Percentiles rank a stretch among this genome's conserved stretches.
Evolutionary conservation across 805 yeast genomes (phyloP).

Genomic region (Cyberlindnera samutprakarnensis): DNA sequence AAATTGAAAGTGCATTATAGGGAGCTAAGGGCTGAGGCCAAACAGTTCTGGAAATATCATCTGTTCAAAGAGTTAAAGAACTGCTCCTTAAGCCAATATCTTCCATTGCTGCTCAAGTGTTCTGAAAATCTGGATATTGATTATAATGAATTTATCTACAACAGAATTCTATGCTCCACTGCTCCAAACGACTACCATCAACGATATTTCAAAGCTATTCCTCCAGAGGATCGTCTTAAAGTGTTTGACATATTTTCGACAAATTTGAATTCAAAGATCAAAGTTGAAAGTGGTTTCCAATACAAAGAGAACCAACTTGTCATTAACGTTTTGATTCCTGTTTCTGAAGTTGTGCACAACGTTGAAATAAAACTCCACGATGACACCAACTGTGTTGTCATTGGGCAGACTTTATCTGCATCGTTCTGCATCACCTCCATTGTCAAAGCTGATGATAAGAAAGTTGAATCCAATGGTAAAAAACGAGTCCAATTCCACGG

Average conservation of each 20-base stretch:
- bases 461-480: conserved; percentile 3
- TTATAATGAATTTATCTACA: conserved; percentile 3
- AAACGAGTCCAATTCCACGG: conserved; percentile 19
- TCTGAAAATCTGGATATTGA: conserved; percentile 5
- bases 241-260: background rate
- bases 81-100: conserved; percentile 11
- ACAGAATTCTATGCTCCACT: background rate
- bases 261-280: background rate
- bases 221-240: background rate
- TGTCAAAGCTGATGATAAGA: conserved; percentile 12
- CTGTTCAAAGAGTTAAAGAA: conserved; percentile 10
- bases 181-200: background rate
- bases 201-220: background rate
- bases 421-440: conserved; percentile 31
- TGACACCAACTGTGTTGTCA: conserved; percentile 35
- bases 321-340: conserved; percentile 58
- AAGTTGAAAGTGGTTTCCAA: background rate
- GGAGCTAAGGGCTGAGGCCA: conserved; percentile 39
- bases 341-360: conserved; percentile 50
- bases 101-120: conserved; percentile 15
- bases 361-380: conserved; percentile 35
- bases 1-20: conserved; percentile 38
- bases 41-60: conserved; percentile 16
- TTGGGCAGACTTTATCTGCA: conserved; percentile 57
- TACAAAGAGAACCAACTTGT: conserved; percentile 19